phyloP scores from a whole-genome alignment of 2,329 filamentous ascomycete genomes.

The Aureobasidium sp. region DNA sequence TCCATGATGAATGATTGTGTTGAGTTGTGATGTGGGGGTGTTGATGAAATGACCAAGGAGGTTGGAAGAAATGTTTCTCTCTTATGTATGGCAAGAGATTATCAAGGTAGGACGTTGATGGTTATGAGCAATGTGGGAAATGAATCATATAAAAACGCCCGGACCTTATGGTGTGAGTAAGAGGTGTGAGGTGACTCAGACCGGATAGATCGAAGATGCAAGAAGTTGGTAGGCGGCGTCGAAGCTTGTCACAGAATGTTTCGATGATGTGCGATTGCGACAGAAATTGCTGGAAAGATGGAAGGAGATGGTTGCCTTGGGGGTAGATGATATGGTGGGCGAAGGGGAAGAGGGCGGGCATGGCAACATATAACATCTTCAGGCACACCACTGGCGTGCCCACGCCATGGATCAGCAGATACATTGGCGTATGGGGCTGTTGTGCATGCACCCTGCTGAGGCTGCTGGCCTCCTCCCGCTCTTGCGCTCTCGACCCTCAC shows the following conservation, averaged over 20 bases:
- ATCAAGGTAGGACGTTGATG: conserved; percentile 13
- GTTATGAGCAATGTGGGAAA: conserved; percentile 11
- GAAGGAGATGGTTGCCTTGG: background rate
- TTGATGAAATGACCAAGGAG: background rate
- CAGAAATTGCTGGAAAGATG: background rate
- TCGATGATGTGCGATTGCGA: conserved; percentile 11
- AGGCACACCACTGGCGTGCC: conserved; percentile 3
- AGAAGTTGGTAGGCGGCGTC: conserved; percentile 1
- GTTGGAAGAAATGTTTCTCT: background rate
- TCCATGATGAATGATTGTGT: conserved; percentile 29
- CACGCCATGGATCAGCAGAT: conserved; percentile 12
- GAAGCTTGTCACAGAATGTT: conserved; percentile 5
- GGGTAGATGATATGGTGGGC: background rate
- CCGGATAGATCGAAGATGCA: background rate
- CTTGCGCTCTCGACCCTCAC: conserved; percentile 10
- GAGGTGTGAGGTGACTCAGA: conserved; percentile 5
- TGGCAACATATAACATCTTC: conserved; percentile 12
- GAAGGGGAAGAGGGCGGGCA: background rate
- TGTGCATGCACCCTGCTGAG: conserved; percentile 10
- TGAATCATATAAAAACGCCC: conserved; percentile 13
- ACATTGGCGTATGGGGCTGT: conserved; percentile 10
- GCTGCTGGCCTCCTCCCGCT: conserved; percentile 8
- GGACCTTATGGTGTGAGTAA: conserved; percentile 14
- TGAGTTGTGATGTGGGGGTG: background rate
- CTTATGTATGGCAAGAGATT: conserved; percentile 6